Conservation (phyloP, 2,329 filamentous ascomycete species). For the Trichoderma citrinoviride region DNA sequence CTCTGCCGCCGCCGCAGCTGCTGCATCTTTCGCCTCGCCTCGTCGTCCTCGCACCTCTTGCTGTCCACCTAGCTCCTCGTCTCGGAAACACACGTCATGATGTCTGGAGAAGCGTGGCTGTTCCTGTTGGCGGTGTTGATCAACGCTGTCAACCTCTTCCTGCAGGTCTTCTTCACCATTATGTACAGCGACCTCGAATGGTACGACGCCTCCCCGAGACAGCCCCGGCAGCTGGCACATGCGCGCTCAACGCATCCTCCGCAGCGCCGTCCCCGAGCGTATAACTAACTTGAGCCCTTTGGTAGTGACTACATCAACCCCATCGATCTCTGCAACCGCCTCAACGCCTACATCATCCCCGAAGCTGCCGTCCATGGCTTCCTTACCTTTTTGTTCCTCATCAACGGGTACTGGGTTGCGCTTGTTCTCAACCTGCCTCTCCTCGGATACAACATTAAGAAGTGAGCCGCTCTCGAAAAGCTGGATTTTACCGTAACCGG, state of each 20-base stretch:
- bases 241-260: slow-evolving; percentile 23
- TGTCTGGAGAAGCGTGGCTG: slow-evolving; percentile 98
- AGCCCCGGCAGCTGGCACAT: neutral
- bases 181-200: slow-evolving; percentile 99
- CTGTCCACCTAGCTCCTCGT: slow-evolving; percentile 27
- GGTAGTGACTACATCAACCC: slow-evolving; percentile 98
- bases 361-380: slow-evolving; percentile 97
- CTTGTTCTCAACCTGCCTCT: slow-evolving; percentile 89
- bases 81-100: slow-evolving; percentile 41
- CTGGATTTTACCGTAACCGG: neutral
- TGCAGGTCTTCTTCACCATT: slow-evolving; percentile 99
- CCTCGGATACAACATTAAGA: slow-evolving; percentile 92
- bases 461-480: slow-evolving; percentile 59
- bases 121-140: slow-evolving; percentile 97
- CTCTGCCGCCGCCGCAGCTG: too few relatives aligned
- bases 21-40: too few relatives aligned
- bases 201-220: slow-evolving; percentile 52
- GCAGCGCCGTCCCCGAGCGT: neutral
- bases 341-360: slow-evolving; percentile 99
- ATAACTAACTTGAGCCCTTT: slow-evolving; percentile 3
- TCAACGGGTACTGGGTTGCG: slow-evolving; percentile 98
- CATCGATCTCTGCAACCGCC: slow-evolving; percentile 99
- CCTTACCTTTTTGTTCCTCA: slow-evolving; percentile 90
- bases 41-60: too few relatives aligned
- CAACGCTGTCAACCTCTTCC: slow-evolving; percentile 99